Base-by-base conservation (phyloP, 2,329 filamentous ascomycete genomes). In the Microascus cirrosus region DNA sequence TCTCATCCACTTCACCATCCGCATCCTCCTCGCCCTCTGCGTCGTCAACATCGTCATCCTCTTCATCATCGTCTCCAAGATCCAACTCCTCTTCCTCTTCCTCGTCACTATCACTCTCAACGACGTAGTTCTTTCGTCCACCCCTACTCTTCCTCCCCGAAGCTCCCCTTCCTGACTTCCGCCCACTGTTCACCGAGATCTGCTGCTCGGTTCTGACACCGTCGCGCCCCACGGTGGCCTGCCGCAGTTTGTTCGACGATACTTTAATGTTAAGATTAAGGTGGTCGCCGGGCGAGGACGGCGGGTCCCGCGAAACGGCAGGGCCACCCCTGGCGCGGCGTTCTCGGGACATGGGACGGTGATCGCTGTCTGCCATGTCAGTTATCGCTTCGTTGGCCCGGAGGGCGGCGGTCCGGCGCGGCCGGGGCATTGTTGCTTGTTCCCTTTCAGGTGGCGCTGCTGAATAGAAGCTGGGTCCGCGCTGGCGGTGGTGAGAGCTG, bases 71-170 rank as follows among this genome's bases (percentile, higher is more conserved):
- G 18, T 62, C 61, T 56, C 45, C 45, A 12, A 50, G 20, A 13
- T 50, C 45, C 22, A 24, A 8, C 45, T 50, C 45, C 20, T 70
- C 71, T 18, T 67, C 72, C 1, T 75, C 75, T 2, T 74, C 74
- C 25, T 75, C 74, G n/a, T 76, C 74, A 42, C 73, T 74, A 57
- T 76, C 77, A 42, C 77, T 80, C 61, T 83, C 80, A 25, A 84
- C 77, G 39, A 82, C 78, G 58, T 84, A 84, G 62, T 76, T 83
- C 70, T 83, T 83, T 69, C 81, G 81, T 20, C 73, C 74, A 6
- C 77, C 78, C 10, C 80, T 75, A 59, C 78, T 81, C 54, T 80
- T 74, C 63, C 78, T 80, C 42, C 77, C 75, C 28, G 74, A 70
- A 20, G 79, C 66, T 34, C 74, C 73, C 25, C 73, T 74, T 25